Evolutionary conservation across 805 yeast species (phyloP), one percentile per base, ranked within the genome.

Genomic region (Yamadazyma sp.): DNA sequence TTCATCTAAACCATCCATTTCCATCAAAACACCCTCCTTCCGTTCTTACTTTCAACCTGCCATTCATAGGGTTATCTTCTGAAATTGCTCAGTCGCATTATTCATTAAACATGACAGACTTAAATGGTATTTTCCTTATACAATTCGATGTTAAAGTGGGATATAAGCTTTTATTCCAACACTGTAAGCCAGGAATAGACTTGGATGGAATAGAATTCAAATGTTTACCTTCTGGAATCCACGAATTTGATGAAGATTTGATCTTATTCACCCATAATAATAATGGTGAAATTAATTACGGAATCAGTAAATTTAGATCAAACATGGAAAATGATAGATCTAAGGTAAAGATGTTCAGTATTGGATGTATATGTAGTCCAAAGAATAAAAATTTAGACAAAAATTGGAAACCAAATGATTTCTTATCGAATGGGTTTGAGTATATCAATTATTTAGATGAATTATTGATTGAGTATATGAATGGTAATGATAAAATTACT

Each of bases 201-300:
- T 43, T 61, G 16, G 44, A 43, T 11, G 70, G 70, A 4, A 50
- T 67, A 23, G 73, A 67, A 36, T 64, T 53, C 44, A 62, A 62
- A 35, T 50, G 54, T 10, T 47, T 67, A 20, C 73, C 72, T 7
- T 61, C 69, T 0, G 72, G 72, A 2, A 52, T 67, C 26, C 72
- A 66, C 41, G 64, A 65, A 35, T 48, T 45, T 23, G 43, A 46
- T 13, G 40, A 53, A 35, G 55, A 61, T 12, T 51, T 60, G 7
- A 50, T 64, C 8, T 45, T 59, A 28, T 46, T 66, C 32, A 50
- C 62, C 27, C 70, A 65, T 39, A 39, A 38, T 12, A 23, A 30
- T 18, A 31, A 44, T 6, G 52, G 45, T 15, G 46, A 39, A 20
- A 33, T 55, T 4, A 60, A 60, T 45, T 62, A 61, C 40, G 73